These are phyloP conservation scores for Alloascoidea africana DNA, from an alignment of 805 yeast genomes.

Conservation along the genomic window DNA sequence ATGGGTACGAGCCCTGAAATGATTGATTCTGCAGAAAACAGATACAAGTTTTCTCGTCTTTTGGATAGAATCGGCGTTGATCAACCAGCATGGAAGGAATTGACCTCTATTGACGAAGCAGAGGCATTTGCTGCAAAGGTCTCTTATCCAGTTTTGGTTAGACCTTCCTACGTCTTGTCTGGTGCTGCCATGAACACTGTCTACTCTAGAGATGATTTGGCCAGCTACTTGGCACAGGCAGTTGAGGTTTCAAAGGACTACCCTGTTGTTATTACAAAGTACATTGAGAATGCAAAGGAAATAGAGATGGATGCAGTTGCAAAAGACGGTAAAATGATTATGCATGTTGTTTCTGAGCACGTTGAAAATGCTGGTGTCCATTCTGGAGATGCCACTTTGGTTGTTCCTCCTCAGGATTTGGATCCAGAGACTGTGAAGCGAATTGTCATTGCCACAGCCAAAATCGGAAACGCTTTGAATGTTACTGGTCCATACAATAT, in stretches of 20 bases:
- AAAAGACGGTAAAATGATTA: constrained; percentile 78
- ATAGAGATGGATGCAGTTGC: constrained; percentile 99
- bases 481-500: constrained; percentile 97
- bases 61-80: constrained; percentile 92
- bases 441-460: constrained; percentile 90
- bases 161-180: constrained; percentile 93
- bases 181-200: constrained; percentile 99
- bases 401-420: constrained; percentile 93
- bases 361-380: constrained; percentile 99
- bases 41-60: constrained; percentile 96
- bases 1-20: constrained; percentile 95
- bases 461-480: constrained; percentile 87
- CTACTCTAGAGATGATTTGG: constrained; percentile 78
- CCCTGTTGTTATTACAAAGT: constrained; percentile 95
- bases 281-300: constrained; percentile 93
- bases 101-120: constrained; percentile 86
- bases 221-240: constrained; percentile 79
- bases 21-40: constrained; percentile 96
- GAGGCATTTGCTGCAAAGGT: constrained; percentile 84
- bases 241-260: constrained; percentile 95
- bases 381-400: constrained; percentile 96
- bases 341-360: constrained; percentile 97
- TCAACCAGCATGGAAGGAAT: constrained; percentile 98
- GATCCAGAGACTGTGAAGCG: constrained; percentile 83
- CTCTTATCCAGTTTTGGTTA: constrained; percentile 86